Base-by-base conservation (phyloP, 345 rosid species). In the Raphanus sativus region DNA sequence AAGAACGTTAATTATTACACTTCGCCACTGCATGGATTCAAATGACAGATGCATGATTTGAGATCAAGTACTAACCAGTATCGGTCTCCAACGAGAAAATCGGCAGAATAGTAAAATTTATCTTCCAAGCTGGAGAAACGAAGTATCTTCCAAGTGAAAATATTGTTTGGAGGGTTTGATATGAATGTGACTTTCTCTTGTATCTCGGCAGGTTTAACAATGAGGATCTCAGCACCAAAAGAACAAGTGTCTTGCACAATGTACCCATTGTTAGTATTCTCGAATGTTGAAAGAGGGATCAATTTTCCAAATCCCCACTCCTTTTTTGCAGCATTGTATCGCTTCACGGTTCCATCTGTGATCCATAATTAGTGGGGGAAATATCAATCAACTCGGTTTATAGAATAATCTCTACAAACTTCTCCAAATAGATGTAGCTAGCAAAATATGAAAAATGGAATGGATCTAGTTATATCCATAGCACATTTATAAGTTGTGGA, bases 271-370 rank as follows among this genome's bases (percentile, higher is more conserved):
- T 48, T 32, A 1, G 72, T 1, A 63, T 79, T 67, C 12, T 40
- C 4, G 8, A 86, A 83, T 26, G 74, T 36, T 10, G 82, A 50
- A 4, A 56, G 75, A 33, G 81, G 64, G 30, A 80, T 54, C 56
- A 82, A 21, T 5, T 81, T 65, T 26, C 56, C 70, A 0, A 48
- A 80, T 26, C 88, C 86, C 84, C 77, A 77, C 8, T 81, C 76
- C 4, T 66, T 75, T 13, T 75, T 78, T 30, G 40, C 67, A 17
- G 54, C 33, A 13, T 8, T 69, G 45, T 58, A 86, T 15, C 74
- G 34, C 62, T 73, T 82, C 7, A 83, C 66, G 11, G 65, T 1
- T 28, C 80, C 83, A 67, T 83, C 85, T 83, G 30, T 4, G 48
- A 15, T 28, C 30, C 59, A 73, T 4, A 73, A 65, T 17, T 21